phyloP scores from a whole-genome alignment of 148 eudicot genomes.

The Tetragonia tetragonoides region DNA sequence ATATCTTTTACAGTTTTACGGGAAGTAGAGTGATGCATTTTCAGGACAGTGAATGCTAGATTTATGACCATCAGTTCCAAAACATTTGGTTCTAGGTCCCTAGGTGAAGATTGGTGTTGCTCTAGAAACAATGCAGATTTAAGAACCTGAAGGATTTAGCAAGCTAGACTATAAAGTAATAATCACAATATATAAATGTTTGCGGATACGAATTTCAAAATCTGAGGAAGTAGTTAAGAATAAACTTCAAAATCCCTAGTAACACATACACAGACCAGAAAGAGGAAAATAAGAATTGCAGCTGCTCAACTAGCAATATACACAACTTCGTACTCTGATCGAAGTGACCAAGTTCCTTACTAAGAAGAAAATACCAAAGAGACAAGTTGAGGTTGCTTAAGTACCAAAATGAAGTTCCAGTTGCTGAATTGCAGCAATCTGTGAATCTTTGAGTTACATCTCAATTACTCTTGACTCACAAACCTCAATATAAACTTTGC shows the following conservation, averaged over 20 bases:
- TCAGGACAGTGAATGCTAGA: background rate
- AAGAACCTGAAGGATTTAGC: background rate
- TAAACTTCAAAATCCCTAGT: background rate
- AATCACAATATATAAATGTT: background rate
- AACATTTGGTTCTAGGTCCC: background rate
- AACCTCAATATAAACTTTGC: no score
- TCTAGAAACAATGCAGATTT: background rate
- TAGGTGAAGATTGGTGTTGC: background rate
- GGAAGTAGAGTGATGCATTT: background rate
- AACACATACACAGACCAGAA: background rate
- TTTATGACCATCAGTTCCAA: background rate
- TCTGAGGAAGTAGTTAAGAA: background rate
- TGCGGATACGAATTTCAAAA: background rate
- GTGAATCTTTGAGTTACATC: no score
- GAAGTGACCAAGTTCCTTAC: no score
- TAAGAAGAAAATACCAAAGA: no score
- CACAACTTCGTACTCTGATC: no score
- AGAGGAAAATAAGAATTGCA: no score
- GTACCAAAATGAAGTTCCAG: no score
- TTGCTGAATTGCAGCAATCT: no score
- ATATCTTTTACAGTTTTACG: no score
- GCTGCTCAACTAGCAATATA: no score
- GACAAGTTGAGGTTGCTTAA: no score
- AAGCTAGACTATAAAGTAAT: background rate
- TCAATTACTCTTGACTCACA: no score